Evolutionary conservation across 2,329 filamentous ascomycete genomes (phyloP), one percentile per base, ranked within the genome.

Genomic region (Xylariaceae sp.): DNA sequence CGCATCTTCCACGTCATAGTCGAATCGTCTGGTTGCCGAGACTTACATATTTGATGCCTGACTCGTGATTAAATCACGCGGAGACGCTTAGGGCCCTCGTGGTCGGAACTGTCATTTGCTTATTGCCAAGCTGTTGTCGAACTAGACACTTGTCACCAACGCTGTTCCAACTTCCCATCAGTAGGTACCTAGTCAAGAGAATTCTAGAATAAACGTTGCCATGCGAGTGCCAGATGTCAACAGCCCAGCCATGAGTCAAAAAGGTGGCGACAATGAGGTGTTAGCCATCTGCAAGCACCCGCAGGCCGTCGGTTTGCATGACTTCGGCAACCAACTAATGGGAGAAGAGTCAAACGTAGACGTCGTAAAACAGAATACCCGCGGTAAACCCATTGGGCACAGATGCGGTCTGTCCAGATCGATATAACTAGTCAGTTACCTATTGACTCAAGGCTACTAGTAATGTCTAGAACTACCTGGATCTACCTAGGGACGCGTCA

Each of bases 251-350:
- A 31, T 26, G 50, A 53, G 51, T 53, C 51, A 34, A 40, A 19
- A 9, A 6, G 12, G 6, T 14, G 3, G 24, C 40, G 11, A 29
- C 40, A 44, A 11, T 8, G 3, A 11, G n/a, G n/a, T n/a, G n/a
- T n/a, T n/a, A n/a, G n/a, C n/a, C n/a, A n/a, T n/a, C n/a, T n/a
- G n/a, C n/a, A n/a, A n/a, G n/a, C n/a, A n/a, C n/a, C n/a, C n/a
- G n/a, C n/a, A n/a, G n/a, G 11, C 26, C 16, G 6, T 48, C 39
- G 17, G 31, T 51, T 53, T 23, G 4, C 44, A 54, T 53, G 40
- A 50, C 34, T 57, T 45, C 45, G n/a, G 9, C 24, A 19, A 44
- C 24, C 8, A 26, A 44, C 14, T n/a, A n/a, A n/a, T n/a, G n/a
- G n/a, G n/a, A n/a, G n/a, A n/a, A n/a, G n/a, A n/a, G n/a, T n/a